Evolutionary conservation across 257 asterid genomes (phyloP), one percentile per base, ranked within the genome.

Genomic region (Catharanthus roseus): DNA sequence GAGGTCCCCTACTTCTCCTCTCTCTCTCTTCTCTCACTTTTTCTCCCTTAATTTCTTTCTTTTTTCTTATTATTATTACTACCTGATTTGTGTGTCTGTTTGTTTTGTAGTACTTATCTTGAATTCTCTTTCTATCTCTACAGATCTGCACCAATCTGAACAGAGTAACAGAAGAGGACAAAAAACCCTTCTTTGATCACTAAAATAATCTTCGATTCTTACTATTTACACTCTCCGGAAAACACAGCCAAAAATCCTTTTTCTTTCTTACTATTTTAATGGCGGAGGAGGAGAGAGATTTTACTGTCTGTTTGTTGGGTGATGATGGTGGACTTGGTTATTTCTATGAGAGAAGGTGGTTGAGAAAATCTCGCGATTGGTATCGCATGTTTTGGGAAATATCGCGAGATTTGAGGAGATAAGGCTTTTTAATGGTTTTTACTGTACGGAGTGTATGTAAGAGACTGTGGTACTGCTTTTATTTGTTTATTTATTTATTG

Each of bases 61-160:
- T 26, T n/a, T 29, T 24, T 39, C 19, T 50, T 34, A 13, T 44
- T 60, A 16, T 31, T 60, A 23, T 31, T 60, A 57, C 62, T 67
- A 57, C 73, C 68, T n/a, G 63, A 67, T 67, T 28, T 69, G 33
- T 60, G 58, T 56, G 73, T 36, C 73, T 64, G 63, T 58, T 44
- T 57, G 63, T 47, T 44, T 57, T 42, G 71, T 9, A 55, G 62
- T 56, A 55, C 72, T 67, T 56, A 67, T 56, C 68, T 57, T 39
- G 26, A 26, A 28, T 45, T 28, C 61, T 62, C 66, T 36, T 45
- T 36, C 77, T n/a, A n/a, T n/a, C n/a, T n/a, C n/a, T 15, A 50
- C 56, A 42, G 41, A 77, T 68, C 26, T 60, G 61, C 63, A 61
- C 75, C 72, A 68, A 60, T 61, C 70, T 41, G 33, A 21, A 18